These are phyloP conservation scores for Ambrosia artemisiifolia DNA, from an alignment of 129 eudicot species.

Conservation along the genomic window DNA sequence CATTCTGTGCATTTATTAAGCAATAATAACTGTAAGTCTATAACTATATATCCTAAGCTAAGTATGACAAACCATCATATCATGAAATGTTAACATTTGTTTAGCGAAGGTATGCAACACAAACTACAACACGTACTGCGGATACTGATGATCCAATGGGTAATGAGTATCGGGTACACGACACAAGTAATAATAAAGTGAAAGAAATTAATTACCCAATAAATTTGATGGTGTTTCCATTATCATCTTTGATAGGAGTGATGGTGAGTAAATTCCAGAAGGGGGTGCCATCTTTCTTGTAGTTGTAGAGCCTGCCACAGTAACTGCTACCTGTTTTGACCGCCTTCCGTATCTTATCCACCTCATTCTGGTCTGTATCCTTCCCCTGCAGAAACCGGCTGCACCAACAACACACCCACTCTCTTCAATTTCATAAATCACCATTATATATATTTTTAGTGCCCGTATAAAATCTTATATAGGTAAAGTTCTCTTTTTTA, in stretches of 20 bases:
- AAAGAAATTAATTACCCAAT: conserved; percentile 60
- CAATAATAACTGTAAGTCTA: neutral
- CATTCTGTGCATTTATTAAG: conserved; percentile 58
- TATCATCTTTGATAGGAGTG: conserved; percentile 89
- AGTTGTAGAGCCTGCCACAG: conserved; percentile 92
- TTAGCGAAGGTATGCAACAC: too few species aligned
- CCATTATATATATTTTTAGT: too few species aligned
- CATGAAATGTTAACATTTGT: too few species aligned
- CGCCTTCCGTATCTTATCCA: conserved; percentile 73
- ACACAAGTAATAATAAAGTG: too few species aligned
- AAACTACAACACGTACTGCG: too few species aligned
- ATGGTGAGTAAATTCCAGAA: conserved; percentile 95
- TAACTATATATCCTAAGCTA: neutral
- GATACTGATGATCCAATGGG: too few species aligned
- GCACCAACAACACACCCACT: conserved; percentile 25
- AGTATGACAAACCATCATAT: neutral
- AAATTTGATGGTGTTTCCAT: conserved; percentile 77
- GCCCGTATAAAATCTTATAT: too few species aligned
- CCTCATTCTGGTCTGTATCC: conserved; percentile 91
- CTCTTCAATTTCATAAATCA: neutral
- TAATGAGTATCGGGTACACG: too few species aligned
- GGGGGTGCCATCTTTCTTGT: conserved; percentile 96
- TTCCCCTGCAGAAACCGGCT: conserved; percentile 98
- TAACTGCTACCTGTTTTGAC: conserved; percentile 74
- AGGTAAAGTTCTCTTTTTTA: too few species aligned